Evolutionary conservation across 495 filamentous ascomycete genomes (phyloP).

Genomic region (Sporormia fimetaria): DNA sequence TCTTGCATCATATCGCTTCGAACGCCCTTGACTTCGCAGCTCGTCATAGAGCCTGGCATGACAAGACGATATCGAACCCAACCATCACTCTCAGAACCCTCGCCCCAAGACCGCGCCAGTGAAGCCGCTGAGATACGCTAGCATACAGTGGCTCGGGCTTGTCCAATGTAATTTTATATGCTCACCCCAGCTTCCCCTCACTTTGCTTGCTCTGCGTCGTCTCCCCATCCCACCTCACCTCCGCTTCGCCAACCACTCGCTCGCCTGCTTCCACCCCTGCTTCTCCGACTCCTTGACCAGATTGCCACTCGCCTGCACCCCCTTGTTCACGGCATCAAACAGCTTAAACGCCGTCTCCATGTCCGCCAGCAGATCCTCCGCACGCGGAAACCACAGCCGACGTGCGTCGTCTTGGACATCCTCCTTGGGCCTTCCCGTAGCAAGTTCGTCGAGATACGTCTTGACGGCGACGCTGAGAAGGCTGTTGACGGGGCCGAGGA

Average conservation of each 20-base stretch:
- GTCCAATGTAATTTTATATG: background rate
- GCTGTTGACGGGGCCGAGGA: constrained; percentile 71
- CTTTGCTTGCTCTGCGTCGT: no score
- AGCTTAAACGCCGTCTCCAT: constrained; percentile 69
- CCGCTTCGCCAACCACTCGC: constrained; percentile 22
- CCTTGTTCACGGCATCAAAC: constrained; percentile 65
- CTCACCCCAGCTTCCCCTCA: background rate
- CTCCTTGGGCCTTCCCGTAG: constrained; percentile 40
- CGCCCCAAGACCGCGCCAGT: no score
- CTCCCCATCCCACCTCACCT: no score
- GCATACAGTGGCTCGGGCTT: no score
- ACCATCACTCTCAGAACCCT: no score
- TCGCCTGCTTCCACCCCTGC: constrained; percentile 21
- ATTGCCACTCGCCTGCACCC: constrained; percentile 48
- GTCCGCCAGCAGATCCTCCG: constrained; percentile 63
- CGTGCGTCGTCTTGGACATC: constrained; percentile 54
- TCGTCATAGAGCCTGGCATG: no score
- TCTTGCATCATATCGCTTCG: no score
- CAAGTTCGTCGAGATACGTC: constrained; percentile 81
- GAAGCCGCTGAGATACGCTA: no score
- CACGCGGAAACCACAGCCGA: constrained; percentile 59
- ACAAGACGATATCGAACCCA: no score
- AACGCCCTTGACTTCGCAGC: no score
- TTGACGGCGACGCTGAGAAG: constrained; percentile 80
- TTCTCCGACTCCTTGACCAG: constrained; percentile 18